Percentiles rank a stretch among this genome's conserved stretches.
phyloP scores from a whole-genome alignment of 352 stramenopile genomes.

The Phytophthora tentaculata region DNA sequence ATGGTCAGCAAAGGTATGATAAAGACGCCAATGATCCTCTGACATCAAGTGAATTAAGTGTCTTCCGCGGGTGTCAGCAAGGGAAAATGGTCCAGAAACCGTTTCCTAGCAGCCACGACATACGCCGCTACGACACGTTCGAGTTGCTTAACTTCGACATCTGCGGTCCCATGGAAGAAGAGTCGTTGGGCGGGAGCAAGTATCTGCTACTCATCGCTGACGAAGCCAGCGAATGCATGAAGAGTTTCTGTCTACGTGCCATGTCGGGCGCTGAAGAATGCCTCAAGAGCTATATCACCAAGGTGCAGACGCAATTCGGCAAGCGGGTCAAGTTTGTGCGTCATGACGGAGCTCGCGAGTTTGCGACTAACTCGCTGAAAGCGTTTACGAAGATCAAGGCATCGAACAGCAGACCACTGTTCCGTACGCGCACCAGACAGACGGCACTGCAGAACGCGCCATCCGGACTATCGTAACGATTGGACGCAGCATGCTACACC shows the following conservation, averaged over 20 bases:
- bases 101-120: too few relatives aligned
- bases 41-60: too few relatives aligned
- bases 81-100: too few relatives aligned
- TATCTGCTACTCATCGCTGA: neutral
- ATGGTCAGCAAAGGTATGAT: neutral
- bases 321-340: conserved; percentile 5
- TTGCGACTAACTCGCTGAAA: neutral
- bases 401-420: conserved; percentile 22
- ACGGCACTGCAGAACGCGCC: conserved; percentile 15
- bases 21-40: neutral
- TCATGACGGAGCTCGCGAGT: neutral
- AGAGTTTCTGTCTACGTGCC: neutral
- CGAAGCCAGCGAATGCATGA: conserved; percentile 2
- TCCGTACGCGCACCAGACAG: conserved; percentile 18
- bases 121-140: too few relatives aligned
- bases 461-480: conserved; percentile 23
- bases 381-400: conserved; percentile 12
- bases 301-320: neutral
- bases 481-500: conserved; percentile 14
- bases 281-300: neutral
- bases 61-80: too few relatives aligned
- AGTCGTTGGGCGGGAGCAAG: neutral
- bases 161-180: neutral
- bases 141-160: neutral
- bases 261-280: neutral